Conservation (phyloP, 306 rosid genomes). For the Quercus aquifolioides region DNA sequence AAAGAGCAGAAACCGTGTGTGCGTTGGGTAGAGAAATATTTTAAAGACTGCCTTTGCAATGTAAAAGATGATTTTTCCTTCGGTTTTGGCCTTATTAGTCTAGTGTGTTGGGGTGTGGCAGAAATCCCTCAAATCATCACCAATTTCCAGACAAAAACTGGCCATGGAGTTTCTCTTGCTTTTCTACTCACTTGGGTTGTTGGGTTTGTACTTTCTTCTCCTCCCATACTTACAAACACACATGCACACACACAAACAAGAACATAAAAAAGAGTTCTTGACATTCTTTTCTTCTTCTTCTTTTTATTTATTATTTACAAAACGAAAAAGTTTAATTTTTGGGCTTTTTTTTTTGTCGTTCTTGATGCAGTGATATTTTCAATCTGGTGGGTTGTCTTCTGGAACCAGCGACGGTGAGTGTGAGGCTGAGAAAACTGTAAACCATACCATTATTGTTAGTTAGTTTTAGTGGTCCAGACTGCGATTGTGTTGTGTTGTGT, state of each 20-base stretch:
- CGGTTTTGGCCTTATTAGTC: constrained; percentile 56
- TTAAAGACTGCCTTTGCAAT: constrained; percentile 84
- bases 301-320: too few species aligned
- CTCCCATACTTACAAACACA: neutral
- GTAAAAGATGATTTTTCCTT: constrained; percentile 65
- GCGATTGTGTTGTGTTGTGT: constrained; percentile 3
- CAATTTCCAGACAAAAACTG: constrained; percentile 76
- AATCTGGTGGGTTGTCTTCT: constrained; percentile 82
- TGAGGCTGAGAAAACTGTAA: neutral
- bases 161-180: constrained; percentile 82
- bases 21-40: constrained; percentile 64
- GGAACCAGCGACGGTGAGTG: constrained; percentile 89
- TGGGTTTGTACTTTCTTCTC: constrained; percentile 44
- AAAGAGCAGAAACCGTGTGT: constrained; percentile 60
- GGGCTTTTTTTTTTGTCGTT: neutral
- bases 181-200: constrained; percentile 97
- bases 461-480: constrained; percentile 23
- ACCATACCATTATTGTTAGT: neutral
- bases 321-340: too few species aligned
- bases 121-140: constrained; percentile 92
- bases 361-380: constrained; percentile 62
- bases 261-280: neutral
- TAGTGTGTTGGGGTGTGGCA: constrained; percentile 80
- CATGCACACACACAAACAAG: neutral
- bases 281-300: too few species aligned